Percentiles rank a stretch among this genome's conserved stretches.
These are phyloP conservation scores for Populus tremula DNA, from an alignment of 345 rosid genomes.

Conservation along the genomic window DNA sequence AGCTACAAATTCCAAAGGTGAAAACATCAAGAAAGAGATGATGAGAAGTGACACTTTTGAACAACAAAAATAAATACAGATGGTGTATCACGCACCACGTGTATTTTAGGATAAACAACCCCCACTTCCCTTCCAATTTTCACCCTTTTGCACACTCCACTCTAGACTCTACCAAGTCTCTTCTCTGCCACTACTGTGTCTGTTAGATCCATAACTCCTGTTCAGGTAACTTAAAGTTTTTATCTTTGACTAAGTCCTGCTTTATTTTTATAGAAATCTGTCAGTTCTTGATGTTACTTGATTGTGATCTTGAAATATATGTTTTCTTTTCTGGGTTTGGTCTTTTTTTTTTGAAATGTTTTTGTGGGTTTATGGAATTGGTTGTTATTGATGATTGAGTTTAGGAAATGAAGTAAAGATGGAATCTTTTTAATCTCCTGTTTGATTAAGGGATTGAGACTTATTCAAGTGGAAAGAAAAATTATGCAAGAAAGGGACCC, in stretches of 20 bases:
- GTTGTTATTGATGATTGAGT: neutral
- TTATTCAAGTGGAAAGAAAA: neutral
- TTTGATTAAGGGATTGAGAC: neutral
- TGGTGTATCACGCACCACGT: slow-evolving; percentile 14
- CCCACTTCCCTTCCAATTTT: neutral
- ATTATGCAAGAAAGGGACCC: neutral
- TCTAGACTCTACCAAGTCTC: neutral
- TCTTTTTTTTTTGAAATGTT: neutral
- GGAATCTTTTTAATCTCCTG: neutral
- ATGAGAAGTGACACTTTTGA: neutral
- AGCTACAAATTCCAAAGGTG: neutral
- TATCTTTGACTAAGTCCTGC: neutral
- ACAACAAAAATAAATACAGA: neutral
- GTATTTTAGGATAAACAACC: slow-evolving; percentile 7
- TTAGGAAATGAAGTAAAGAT: neutral
- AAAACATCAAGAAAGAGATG: neutral
- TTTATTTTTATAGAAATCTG: neutral
- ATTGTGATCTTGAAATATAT: neutral
- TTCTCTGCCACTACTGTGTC: neutral
- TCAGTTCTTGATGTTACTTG: neutral
- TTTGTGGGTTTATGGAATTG: neutral
- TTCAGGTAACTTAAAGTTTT: neutral
- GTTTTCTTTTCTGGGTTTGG: neutral
- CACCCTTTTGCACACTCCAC: slow-evolving; percentile 4
- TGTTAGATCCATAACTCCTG: neutral